Evolutionary conservation across 2,329 filamentous ascomycete genomes (phyloP), one percentile per base, ranked within the genome.

Genomic region (Cercospora sp.): DNA sequence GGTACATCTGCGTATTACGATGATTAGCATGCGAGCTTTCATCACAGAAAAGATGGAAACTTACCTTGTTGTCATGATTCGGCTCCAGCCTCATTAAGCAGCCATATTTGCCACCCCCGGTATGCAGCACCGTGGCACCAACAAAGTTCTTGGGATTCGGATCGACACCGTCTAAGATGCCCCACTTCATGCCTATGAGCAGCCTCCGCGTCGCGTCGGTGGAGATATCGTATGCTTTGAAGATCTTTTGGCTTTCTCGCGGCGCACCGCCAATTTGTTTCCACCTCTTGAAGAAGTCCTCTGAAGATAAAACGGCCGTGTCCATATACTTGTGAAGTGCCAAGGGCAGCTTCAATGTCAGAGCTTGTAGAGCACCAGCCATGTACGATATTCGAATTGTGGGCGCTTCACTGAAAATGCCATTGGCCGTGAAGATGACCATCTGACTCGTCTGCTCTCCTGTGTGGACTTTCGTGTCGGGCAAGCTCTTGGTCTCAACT

Each of bases 251-350:
- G 0, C 92, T 90, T 80, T 99, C 96, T 32, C 96, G 88, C 1
- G 94, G 90, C 1, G 88, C 88, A 5, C 91, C 93, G 12, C 95
- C 95, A 74, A 99, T 98, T 81, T 99, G 95, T 85, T 97, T 96
- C 95, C 95, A 99, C 62, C 96, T 87, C 85, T 96, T 97, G 87
- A 99, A 99, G 81, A 98, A 99, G 78, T 99, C 95, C 63, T 99
- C 95, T 0, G 90, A 89, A 6, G 88, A 88, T 45, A 99, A 84
- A 66, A 95, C 90, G 0, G 95, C 94, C 0, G 92, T 88, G 71
- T 97, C 94, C 93, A 98, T 97, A 77, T 97, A 99, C 79, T 97
- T 97, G 81, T 98, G 94, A 64, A 94, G 87, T 0, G 92, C 84
- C 3, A 99, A 87, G 0, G 95, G 95, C 4, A 99, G 85, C 79